phyloP scores from a whole-genome alignment of 495 filamentous ascomycete species.

The Parmelia sp. region DNA sequence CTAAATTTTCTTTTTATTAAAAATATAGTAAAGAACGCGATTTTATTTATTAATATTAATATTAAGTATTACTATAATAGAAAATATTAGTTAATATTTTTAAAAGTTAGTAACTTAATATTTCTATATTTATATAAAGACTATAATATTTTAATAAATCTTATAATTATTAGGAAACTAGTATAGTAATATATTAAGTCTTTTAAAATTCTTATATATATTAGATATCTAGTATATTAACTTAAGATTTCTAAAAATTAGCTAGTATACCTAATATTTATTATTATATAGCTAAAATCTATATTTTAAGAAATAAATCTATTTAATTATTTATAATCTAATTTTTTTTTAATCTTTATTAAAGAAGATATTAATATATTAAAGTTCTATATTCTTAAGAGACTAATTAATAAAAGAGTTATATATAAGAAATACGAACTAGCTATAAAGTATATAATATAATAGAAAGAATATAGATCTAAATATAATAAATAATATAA shows the following conservation, averaged over 20 bases:
- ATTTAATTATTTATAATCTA: too few species aligned
- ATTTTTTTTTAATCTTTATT: background rate
- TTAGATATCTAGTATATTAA: background rate
- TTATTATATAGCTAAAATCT: background rate
- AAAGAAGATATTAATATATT: background rate
- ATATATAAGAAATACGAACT: too few species aligned
- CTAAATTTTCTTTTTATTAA: background rate
- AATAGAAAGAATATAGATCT: too few species aligned
- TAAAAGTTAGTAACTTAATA: too few species aligned
- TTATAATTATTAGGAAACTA: slow-evolving; percentile 6
- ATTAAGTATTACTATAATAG: too few species aligned
- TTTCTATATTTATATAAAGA: too few species aligned
- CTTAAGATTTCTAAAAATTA: background rate
- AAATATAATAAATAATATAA: too few species aligned
- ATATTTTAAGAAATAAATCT: too few species aligned
- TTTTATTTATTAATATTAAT: too few species aligned
- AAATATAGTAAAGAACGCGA: background rate
- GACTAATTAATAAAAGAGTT: background rate
- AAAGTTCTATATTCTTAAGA: background rate
- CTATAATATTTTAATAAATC: slow-evolving; percentile 2
- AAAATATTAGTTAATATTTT: too few species aligned
- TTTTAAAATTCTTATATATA: background rate
- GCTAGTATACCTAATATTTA: background rate
- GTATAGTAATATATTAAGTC: background rate
- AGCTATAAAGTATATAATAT: too few species aligned